Evolutionary conservation across 2,329 filamentous ascomycete species (phyloP).

Genomic region (Thelonectria rubi): DNA sequence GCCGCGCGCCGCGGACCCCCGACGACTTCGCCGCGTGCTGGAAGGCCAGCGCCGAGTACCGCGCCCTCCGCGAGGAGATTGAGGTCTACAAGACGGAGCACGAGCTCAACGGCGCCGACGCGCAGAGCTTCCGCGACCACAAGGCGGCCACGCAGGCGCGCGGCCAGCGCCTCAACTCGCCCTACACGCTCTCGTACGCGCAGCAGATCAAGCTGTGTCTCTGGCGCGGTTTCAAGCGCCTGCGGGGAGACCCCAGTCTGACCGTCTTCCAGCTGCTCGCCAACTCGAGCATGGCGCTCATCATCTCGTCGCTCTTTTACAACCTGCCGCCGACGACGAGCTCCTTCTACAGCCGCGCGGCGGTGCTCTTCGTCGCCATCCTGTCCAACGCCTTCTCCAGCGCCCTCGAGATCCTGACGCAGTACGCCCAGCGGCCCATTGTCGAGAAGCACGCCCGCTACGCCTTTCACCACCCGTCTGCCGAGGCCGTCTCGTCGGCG

Average conservation of each 20-base stretch:
- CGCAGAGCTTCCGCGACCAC: slow-evolving; percentile 22
- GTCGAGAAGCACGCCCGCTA: slow-evolving; percentile 53
- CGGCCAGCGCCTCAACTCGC: slow-evolving; percentile 21
- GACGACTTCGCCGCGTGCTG: slow-evolving; percentile 22
- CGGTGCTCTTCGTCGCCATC: slow-evolving; percentile 62
- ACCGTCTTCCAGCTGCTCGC: slow-evolving; percentile 18
- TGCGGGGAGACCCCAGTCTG: slow-evolving; percentile 8
- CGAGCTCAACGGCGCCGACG: slow-evolving; percentile 14
- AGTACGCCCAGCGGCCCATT: slow-evolving; percentile 50
- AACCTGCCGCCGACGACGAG: slow-evolving; percentile 6
- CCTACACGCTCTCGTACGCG: slow-evolving; percentile 18
- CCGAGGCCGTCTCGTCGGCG: slow-evolving; percentile 48
- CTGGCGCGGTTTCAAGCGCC: slow-evolving; percentile 21
- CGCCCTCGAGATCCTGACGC: slow-evolving; percentile 49
- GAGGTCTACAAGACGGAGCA: slow-evolving; percentile 20
- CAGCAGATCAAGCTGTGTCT: slow-evolving; percentile 22
- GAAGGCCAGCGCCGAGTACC: slow-evolving; percentile 20
- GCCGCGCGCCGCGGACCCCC: slow-evolving; percentile 16
- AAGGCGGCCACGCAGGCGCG: slow-evolving; percentile 12
- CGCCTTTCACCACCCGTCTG: slow-evolving; percentile 51
- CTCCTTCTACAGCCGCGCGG: slow-evolving; percentile 45
- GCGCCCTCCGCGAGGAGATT: slow-evolving; percentile 12
- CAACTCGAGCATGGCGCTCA: slow-evolving; percentile 8
- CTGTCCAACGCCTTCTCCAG: slow-evolving; percentile 60
- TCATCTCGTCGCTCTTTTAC: slow-evolving; percentile 21